Percentiles rank a stretch among this genome's conserved stretches.
These are phyloP conservation scores for Malus fusca DNA, from an alignment of 306 rosid genomes.

Conservation along the genomic window DNA sequence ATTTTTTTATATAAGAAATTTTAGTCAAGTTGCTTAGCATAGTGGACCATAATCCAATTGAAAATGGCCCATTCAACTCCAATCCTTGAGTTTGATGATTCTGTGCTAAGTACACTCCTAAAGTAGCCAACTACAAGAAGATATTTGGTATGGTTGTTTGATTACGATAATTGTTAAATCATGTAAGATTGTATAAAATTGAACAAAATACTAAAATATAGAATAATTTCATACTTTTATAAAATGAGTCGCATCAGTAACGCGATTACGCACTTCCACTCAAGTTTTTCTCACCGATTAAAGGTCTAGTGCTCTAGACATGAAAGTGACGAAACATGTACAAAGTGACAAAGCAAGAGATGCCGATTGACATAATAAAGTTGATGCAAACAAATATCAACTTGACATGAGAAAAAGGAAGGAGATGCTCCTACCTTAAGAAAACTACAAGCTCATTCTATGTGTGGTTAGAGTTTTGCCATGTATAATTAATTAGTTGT, in stretches of 20 bases:
- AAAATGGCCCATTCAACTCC: not conserved
- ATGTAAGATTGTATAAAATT: accelerated
- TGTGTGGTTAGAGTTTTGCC: not conserved
- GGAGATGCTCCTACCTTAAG: too few relatives aligned
- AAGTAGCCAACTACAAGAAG: too few relatives aligned
- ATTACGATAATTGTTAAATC: too few relatives aligned
- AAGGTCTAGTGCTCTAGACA: not conserved
- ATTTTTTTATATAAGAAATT: too few relatives aligned
- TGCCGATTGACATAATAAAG: not conserved
- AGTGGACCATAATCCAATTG: not conserved
- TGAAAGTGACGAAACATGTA: not conserved
- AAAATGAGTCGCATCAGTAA: too few relatives aligned
- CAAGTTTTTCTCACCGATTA: not conserved
- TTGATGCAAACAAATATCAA: not conserved
- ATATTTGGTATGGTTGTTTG: not conserved
- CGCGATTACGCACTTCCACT: not conserved
- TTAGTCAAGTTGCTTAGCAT: not conserved
- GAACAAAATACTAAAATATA: too few relatives aligned
- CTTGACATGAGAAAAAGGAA: not conserved
- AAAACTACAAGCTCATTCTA: too few relatives aligned
- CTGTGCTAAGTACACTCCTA: too few relatives aligned
- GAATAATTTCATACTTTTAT: too few relatives aligned
- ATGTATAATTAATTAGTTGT: not conserved
- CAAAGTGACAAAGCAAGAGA: not conserved
- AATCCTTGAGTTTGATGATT: too few relatives aligned